Conservation (phyloP, 805 yeast species). For the Phaffomyces thermotolerans region DNA sequence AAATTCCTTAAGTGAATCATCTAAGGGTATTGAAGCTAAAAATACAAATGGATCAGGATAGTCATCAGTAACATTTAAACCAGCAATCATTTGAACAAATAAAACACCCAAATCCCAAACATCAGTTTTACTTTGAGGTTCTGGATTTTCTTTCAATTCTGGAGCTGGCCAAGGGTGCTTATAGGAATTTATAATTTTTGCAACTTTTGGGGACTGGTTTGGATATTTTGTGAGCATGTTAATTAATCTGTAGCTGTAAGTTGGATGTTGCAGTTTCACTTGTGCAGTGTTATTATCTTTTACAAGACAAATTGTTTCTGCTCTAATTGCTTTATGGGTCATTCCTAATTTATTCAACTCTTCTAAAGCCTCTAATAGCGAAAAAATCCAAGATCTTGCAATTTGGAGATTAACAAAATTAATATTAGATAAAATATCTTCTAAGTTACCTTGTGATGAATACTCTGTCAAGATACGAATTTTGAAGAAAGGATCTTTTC, state of each 20-base stretch:
- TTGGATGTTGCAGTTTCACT: conserved; percentile 53
- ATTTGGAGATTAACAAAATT: conserved; percentile 61
- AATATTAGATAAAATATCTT: conserved; percentile 60
- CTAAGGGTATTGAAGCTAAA: conserved; percentile 38
- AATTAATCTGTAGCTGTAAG: conserved; percentile 46
- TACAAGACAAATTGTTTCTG: conserved; percentile 49
- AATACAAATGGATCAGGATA: conserved; percentile 35
- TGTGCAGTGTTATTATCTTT: conserved; percentile 48
- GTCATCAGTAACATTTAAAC: conserved; percentile 23
- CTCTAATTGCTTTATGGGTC: conserved; percentile 60
- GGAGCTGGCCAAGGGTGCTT: conserved; percentile 68
- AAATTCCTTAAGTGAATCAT: conserved; percentile 59
- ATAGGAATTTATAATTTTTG: conserved; percentile 17
- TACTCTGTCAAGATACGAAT: conserved; percentile 64
- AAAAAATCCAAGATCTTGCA: conserved; percentile 85
- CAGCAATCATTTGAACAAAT: conserved; percentile 58
- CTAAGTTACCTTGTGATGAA: conserved; percentile 47
- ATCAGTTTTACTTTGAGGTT: conserved; percentile 75
- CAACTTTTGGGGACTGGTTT: conserved; percentile 22
- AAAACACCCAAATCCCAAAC: conserved; percentile 89
- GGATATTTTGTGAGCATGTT: conserved; percentile 33
- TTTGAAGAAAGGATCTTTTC: conserved; percentile 48
- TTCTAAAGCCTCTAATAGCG: conserved; percentile 79
- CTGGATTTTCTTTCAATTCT: conserved; percentile 41
- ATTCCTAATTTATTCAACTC: conserved; percentile 79